Base-by-base conservation (phyloP, 306 rosid species). In the Myrica gale region DNA sequence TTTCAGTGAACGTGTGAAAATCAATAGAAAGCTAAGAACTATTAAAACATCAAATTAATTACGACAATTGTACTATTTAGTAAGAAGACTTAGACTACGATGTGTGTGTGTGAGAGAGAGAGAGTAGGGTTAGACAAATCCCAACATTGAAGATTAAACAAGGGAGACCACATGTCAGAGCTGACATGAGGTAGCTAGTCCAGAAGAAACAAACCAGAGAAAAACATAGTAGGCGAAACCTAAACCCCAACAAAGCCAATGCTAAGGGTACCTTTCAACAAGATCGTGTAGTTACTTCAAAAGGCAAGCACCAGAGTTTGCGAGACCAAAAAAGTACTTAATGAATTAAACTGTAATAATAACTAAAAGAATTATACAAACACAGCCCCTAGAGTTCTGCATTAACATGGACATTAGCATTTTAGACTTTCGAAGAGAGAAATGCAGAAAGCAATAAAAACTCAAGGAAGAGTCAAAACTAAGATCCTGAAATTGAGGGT, bases 401-500 rank as follows among this genome's bases (percentile, higher is more conserved):
- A 82, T 73, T 43, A 56, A 72, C 48, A 48, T 52, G 78, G 80
- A 74, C 46, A 37, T 60, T 72, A 44, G 79, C 72, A 74, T 66
- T 75, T 68, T 21, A 47, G 77, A 43, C 53, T 43, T 17, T 42
- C 73, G 20, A 42, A 76, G 62, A 71, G 48, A 68, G 15, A 41
- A 15, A 57, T 19, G 80, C 62, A 69, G 75, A 44, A 74, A 39
- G 54, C 62, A 48, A 56, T 65, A 79, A 75, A 76, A 80, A 20
- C 53, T 19, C 26, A 62, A 55, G 71, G 42, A 82, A 79, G 76
- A 82, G 87, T 85, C 87, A 79, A 85, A 61, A 41, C 77, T 52
- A 80, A 67, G 81, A 89, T 79, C 88, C 89, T 79, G 85, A 83
- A 87, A 75, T 82, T 81, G 79, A 81, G 93, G 89, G 58, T 45